Evolutionary conservation across 805 yeast species (phyloP).

Genomic region (Suhomyces vadensis): DNA sequence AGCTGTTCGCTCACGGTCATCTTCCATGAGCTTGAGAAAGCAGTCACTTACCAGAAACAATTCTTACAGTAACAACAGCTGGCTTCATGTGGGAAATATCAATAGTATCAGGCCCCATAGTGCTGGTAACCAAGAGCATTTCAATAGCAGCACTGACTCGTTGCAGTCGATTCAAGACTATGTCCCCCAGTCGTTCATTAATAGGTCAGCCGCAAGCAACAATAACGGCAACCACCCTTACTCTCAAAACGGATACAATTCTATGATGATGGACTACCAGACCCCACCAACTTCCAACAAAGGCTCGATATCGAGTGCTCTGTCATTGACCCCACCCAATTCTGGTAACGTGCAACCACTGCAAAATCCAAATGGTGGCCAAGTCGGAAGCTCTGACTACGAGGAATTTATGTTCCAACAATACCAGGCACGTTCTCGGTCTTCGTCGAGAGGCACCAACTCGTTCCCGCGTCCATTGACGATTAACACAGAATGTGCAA

Average conservation of each 20-base stretch:
- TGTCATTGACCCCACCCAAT: conserved; percentile 14
- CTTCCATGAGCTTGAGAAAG: conserved; percentile 40
- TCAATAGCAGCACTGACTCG: conserved; percentile 38
- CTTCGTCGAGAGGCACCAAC: conserved; percentile 23
- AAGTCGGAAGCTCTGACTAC: conserved; percentile 20
- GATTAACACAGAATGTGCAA: conserved; percentile 39
- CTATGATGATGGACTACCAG: conserved; percentile 43
- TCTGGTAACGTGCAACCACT: conserved; percentile 7
- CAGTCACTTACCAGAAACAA: conserved; percentile 46
- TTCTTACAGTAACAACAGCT: conserved; percentile 34
- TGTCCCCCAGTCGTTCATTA: conserved; percentile 42
- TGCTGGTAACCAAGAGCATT: conserved; percentile 19
- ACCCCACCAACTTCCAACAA: conserved; percentile 41
- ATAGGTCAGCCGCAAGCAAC: conserved; percentile 30
- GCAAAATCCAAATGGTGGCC: conserved; percentile 9
- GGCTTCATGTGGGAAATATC: conserved; percentile 48
- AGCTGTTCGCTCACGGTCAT: conserved; percentile 34
- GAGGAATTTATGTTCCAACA: conserved; percentile 33
- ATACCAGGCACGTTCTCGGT: conserved; percentile 22
- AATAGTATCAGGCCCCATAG: conserved; percentile 29
- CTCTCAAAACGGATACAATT: conserved; percentile 23
- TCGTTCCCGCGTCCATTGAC: conserved; percentile 37
- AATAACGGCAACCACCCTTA: conserved; percentile 12
- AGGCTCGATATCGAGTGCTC: conserved; percentile 24
- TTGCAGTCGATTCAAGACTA: conserved; percentile 46